Evolutionary conservation across 2,329 filamentous ascomycete genomes (phyloP).

Genomic region (Penicillium sp.): DNA sequence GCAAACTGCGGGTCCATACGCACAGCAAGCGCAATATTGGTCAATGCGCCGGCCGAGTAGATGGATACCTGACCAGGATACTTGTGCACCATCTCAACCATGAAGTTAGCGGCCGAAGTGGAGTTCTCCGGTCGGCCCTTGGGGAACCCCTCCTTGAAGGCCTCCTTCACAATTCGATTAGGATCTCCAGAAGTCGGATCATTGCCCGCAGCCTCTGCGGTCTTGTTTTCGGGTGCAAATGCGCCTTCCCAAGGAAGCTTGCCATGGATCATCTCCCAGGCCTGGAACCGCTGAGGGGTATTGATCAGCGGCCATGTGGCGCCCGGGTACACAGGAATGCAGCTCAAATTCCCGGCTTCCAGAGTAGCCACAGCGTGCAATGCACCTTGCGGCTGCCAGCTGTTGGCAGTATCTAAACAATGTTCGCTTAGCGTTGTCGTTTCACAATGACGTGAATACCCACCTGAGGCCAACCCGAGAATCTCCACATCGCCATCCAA

Average conservation of each 20-base stretch:
- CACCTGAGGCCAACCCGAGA: conserved; percentile 41
- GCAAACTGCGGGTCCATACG: conserved; percentile 52
- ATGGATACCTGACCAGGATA: conserved; percentile 56
- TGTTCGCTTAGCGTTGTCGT: conserved; percentile 5
- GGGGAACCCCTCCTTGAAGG: conserved; percentile 52
- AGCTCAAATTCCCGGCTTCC: conserved; percentile 49
- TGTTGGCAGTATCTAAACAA: conserved; percentile 43
- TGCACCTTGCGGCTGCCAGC: conserved; percentile 50
- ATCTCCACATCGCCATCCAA: conserved; percentile 49
- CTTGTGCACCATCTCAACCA: conserved; percentile 52
- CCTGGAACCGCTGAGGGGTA: conserved; percentile 46
- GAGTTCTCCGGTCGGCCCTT: conserved; percentile 43
- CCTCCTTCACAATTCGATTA: conserved; percentile 40
- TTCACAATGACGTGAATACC: neutral
- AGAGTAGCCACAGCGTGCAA: conserved; percentile 52
- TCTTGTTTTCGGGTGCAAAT: conserved; percentile 48
- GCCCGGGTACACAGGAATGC: conserved; percentile 53
- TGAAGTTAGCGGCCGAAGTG: conserved; percentile 47
- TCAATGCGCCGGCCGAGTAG: conserved; percentile 50
- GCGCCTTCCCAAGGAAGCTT: conserved; percentile 50
- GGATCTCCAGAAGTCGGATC: conserved; percentile 52
- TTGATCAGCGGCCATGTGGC: conserved; percentile 52
- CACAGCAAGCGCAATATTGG: conserved; percentile 53
- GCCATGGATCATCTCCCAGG: conserved; percentile 50
- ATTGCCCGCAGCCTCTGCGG: conserved; percentile 44